Base-by-base conservation (phyloP, 2,329 filamentous ascomycete genomes). In the Domatiomyces catenatus region DNA sequence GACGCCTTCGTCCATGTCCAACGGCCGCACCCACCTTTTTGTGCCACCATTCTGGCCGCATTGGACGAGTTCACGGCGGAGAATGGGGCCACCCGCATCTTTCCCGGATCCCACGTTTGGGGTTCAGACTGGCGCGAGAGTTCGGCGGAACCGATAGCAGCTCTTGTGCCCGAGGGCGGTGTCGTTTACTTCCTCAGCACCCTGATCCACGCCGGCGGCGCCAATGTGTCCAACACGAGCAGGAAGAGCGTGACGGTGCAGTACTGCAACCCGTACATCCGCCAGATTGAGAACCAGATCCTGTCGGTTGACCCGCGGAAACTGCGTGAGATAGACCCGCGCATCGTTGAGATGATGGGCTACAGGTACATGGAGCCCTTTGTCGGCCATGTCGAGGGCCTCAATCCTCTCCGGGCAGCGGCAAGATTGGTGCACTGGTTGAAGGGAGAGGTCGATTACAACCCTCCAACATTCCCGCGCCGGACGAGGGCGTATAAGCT, bases 251-350 rank as follows among this genome's bases (percentile, higher is more conserved):
- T 65, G 44, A 69, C 66, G 12, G 62, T 67, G n/a, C 66, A 69
- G 56, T 69, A 67, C 57, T 69, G 65, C 24, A 65, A 68, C 54
- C 66, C 66, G 4, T 73, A 61, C 48, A 61, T 65, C 42, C 62
- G 63, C 10, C 59, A 61, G 19, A 61, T 64, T 46, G 63, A 65
- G 54, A 64, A 62, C 48, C 60, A 63, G 50, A 59, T 63, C 10
- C 56, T 65, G 28, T 59, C 62, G 1, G 63, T 65, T 10, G 63
- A 64, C 50, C 63, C 62, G 5, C 54, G 63, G 18, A 60, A 61
- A 48, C 55, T 65, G 48, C 51, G 57, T 15, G 52, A 57, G 39
- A 64, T 65, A 22, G 58, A 60, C 10, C 57, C 57, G 12, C 50
- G 56, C 5, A 64, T 65, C 42, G 62, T 65, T 22, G 58, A 61